phyloP scores from a whole-genome alignment of 2,329 filamentous ascomycete genomes.

The Cryoendolithus antarcticus region DNA sequence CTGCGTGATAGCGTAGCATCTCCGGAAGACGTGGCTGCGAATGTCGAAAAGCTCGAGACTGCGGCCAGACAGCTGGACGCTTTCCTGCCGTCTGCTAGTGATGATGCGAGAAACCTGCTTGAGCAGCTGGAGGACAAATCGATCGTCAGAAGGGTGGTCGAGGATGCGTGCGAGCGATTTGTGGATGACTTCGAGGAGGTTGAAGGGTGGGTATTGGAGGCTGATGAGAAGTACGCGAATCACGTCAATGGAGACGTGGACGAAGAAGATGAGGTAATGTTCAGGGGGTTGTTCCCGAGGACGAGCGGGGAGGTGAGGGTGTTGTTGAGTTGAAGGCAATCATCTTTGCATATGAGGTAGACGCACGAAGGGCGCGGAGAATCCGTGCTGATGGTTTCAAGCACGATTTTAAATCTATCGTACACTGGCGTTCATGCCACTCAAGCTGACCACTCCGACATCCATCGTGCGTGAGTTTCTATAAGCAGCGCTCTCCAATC shows the following conservation, averaged over 20 bases:
- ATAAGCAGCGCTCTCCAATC: too few relatives aligned
- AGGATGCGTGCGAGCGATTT: constrained; percentile 72
- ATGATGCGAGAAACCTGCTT: constrained; percentile 79
- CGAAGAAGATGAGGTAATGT: constrained; percentile 23
- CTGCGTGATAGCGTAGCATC: constrained; percentile 24
- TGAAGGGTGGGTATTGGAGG: constrained; percentile 47
- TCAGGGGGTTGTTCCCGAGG: constrained; percentile 50
- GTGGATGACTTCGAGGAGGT: constrained; percentile 70
- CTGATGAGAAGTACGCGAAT: constrained; percentile 38
- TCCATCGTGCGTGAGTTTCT: too few relatives aligned
- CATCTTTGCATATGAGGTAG: neutral
- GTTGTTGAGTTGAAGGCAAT: constrained; percentile 39
- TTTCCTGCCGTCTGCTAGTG: constrained; percentile 82
- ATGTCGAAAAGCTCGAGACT: constrained; percentile 38
- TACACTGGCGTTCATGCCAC: too few relatives aligned
- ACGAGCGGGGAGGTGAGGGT: constrained; percentile 53
- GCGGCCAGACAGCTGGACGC: constrained; percentile 72
- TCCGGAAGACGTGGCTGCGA: constrained; percentile 4
- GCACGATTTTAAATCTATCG: too few relatives aligned
- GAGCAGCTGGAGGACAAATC: constrained; percentile 59
- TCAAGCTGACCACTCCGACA: too few relatives aligned
- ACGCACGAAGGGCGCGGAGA: too few relatives aligned
- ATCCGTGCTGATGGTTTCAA: too few relatives aligned
- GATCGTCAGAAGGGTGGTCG: constrained; percentile 63
- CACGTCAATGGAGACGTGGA: constrained; percentile 23